Evolutionary conservation across 129 eudicot genomes (phyloP).

Genomic region (Escallonia rubra): DNA sequence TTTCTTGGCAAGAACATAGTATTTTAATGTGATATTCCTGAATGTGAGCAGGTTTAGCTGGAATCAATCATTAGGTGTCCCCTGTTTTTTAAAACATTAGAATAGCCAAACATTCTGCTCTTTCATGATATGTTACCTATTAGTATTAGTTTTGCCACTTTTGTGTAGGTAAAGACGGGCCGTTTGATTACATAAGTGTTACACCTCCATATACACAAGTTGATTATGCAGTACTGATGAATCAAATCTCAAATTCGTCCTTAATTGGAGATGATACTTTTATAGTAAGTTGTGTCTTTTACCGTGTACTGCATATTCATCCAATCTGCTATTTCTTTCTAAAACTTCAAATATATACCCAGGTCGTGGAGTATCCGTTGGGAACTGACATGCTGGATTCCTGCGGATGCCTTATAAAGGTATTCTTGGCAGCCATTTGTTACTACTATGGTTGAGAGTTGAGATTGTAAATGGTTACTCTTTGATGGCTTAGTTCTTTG

Average conservation of each 20-base stretch:
- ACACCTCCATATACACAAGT: conserved; percentile 90
- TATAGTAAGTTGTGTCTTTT: conserved; percentile 40
- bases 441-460: no score
- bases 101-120: background rate
- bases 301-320: background rate
- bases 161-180: conserved; percentile 49
- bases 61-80: background rate
- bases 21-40: no score
- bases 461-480: background rate
- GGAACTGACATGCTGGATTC: conserved; percentile 81
- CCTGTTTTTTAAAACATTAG: background rate
- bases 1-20: no score
- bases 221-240: conserved; percentile 70
- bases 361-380: conserved; percentile 90
- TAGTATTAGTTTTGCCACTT: background rate
- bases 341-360: conserved; percentile 14
- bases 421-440: conserved; percentile 16
- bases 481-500: background rate
- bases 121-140: background rate
- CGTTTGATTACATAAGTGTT: conserved; percentile 82
- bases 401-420: conserved; percentile 74
- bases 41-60: no score
- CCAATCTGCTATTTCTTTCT: background rate
- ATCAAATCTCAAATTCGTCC: conserved; percentile 72
- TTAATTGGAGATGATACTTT: conserved; percentile 75